Evolutionary conservation across 2,329 filamentous ascomycete genomes (phyloP), one percentile per base, ranked within the genome.

Genomic region (Ilyonectria destructans): DNA sequence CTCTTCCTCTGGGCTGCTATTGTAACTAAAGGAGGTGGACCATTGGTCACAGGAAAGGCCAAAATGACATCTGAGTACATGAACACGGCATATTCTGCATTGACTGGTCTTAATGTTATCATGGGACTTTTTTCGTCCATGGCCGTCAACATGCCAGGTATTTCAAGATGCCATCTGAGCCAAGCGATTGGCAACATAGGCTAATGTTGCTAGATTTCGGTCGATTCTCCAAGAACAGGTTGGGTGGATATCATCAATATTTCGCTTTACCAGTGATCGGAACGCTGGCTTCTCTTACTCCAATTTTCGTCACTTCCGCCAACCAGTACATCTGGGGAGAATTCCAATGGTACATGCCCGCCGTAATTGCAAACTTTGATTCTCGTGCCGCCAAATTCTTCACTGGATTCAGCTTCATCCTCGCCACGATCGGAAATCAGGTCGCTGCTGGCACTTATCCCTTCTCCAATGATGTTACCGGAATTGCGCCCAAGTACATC

Each of bases 91-190:
- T 58, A 58, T 45, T 58, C 55, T 46, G 55, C 55, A 43, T 21
- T 58, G 21, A 58, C 55, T 46, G 55, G 35, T 45, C 55, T 58
- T 21, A 58, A 58, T 58, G 55, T 58, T 33, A 58, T 58, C 37
- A 58, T 58, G 55, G 55, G 55, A 23, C 55, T 58, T 43, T 58
- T 58, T 37, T 58, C 55, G 55, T 58, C 55, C 19, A 58, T 58
- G 55, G 55, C 55, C 29, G 55, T 58, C 40, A 58, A 58, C 45
- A 58, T 58, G 56, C 56, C 55, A 58, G 55, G 55, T 58, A 58
- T 17, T 45, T 55, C 17, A 31, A 58, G 17, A 19, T 33, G 35
- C 21, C 21, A 26, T 35, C 21, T 10, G n/a, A 58, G 12, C 13
- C 55, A 45, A 58, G 21, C 17, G 19, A 45, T 45, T 58, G 21